Percentiles rank a stretch among this genome's conserved stretches.
These are phyloP conservation scores for Phaeophleospora eucalypticola DNA, from an alignment of 2,329 filamentous ascomycete species.

Conservation along the genomic window DNA sequence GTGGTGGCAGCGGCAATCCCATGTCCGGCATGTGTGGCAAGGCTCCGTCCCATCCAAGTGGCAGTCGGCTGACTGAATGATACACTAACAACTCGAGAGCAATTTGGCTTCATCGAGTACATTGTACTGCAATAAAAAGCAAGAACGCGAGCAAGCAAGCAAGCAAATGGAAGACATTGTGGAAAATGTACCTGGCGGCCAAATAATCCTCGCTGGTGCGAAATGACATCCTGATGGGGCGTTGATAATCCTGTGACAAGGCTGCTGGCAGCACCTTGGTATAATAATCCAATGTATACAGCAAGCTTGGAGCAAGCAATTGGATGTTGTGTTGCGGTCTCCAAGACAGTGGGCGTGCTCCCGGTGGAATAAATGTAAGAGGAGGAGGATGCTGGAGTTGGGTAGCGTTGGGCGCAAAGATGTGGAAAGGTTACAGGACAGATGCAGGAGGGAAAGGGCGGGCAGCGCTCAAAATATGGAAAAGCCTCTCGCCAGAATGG, in stretches of 20 bases:
- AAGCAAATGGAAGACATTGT: conserved; percentile 17
- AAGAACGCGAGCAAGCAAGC: conserved; percentile 2
- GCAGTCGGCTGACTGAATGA: conserved; percentile 8
- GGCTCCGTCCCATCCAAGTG: background rate
- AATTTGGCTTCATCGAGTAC: conserved; percentile 13
- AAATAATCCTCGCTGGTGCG: conserved; percentile 35
- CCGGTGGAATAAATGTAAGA: background rate
- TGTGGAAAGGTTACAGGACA: conserved; percentile 15
- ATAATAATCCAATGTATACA: conserved; percentile 3
- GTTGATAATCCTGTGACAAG: conserved; percentile 9
- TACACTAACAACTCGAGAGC: conserved; percentile 13
- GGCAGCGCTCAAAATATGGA: conserved; percentile 25
- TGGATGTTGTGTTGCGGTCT: conserved; percentile 1
- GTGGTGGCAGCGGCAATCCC: background rate
- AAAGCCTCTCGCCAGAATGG: conserved; percentile 2
- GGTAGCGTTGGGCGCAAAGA: conserved; percentile 15
- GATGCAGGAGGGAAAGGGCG: conserved; percentile 9
- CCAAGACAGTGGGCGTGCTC: conserved; percentile 2
- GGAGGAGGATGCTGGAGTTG: background rate
- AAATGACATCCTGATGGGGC: conserved; percentile 35
- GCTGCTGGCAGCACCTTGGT: conserved; percentile 23
- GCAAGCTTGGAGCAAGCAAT: background rate
- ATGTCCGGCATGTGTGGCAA: background rate
- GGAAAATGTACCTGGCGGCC: conserved; percentile 36
- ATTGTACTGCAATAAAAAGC: conserved; percentile 10